Percentiles rank a stretch among this genome's conserved stretches.
These are phyloP conservation scores for Zygoascus hellenicus DNA, from an alignment of 1,139 yeast species.

Conservation along the genomic window DNA sequence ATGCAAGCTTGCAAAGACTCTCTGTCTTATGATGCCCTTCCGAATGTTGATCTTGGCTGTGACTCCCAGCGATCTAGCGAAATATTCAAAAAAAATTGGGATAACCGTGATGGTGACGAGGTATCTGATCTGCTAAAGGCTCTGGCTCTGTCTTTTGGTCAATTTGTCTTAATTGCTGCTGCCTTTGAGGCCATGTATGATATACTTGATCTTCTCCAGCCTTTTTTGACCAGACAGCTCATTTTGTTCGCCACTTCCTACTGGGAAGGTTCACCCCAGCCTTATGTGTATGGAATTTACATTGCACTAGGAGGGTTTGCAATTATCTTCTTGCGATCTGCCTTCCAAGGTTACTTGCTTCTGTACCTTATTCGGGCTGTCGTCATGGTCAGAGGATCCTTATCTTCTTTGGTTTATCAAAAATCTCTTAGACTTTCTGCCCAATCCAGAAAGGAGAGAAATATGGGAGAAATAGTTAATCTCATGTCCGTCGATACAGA, in stretches of 20 bases:
- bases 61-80: constrained; percentile 46
- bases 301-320: constrained; percentile 75
- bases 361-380: constrained; percentile 41
- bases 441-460: constrained; percentile 67
- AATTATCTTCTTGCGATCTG: constrained; percentile 74
- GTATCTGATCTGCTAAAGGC: constrained; percentile 60
- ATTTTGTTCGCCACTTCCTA: constrained; percentile 78
- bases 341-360: constrained; percentile 61
- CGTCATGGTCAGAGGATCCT: constrained; percentile 45
- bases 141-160: constrained; percentile 58
- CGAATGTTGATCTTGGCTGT: constrained; percentile 62
- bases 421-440: constrained; percentile 74
- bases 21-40: constrained; percentile 69
- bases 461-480: constrained; percentile 92
- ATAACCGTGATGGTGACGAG: constrained; percentile 36
- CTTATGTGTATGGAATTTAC: constrained; percentile 72
- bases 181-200: constrained; percentile 67
- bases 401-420: constrained; percentile 68
- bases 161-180: constrained; percentile 58
- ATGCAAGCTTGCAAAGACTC: constrained; percentile 63
- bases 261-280: constrained; percentile 34
- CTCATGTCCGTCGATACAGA: constrained; percentile 62
- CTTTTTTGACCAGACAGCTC: constrained; percentile 66
- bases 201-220: constrained; percentile 62
- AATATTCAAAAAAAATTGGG: constrained; percentile 54